Evolutionary conservation across 1,139 yeast species (phyloP), one percentile per base, ranked within the genome.

Genomic region (Taphrina confusa): DNA sequence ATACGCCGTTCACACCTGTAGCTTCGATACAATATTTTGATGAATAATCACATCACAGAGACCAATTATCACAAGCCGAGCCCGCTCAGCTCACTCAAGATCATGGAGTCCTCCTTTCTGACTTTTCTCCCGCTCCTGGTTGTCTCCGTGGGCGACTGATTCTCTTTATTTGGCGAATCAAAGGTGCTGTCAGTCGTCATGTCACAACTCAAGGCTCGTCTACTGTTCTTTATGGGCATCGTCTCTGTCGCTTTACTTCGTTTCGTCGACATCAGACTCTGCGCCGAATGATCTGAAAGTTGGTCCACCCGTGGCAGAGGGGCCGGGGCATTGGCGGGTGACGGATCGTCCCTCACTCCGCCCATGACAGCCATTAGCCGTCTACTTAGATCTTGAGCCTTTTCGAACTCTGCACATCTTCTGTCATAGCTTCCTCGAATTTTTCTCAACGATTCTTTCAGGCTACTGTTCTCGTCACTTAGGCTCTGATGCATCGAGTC

Each of bases 281-380:
- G 9, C 20, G 6, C 25, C n/a, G n/a, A n/a, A n/a, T n/a, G n/a
- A n/a, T n/a, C n/a, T n/a, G n/a, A n/a, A 12, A 6, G 14, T 12
- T 37, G 42, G 23, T 37, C 1, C 16, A 37, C 42, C n/a, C n/a
- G n/a, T n/a, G n/a, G n/a, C n/a, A n/a, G n/a, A 6, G 33, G 31
- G 14, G 12, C 31, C 1, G 39, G 44, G 8, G 39, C 25, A 2
- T n/a, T n/a, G 20, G 8, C 6, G 11, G 31, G 3, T 16, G 33
- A 14, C 25, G 42, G 20, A 18, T 37, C 42, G 9, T 27, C 44
- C 22, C 28, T 33, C 33, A 9, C 20, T 6, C 58, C 58, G n/a
- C 51, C 49, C 58, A 54, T 54, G 30, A 54, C 51, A 4, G 50
- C 58, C 58, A 54, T 54, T 18, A 54, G 51, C 20, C 22, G 18